Conservation (phyloP, 345 rosid species). For the Cardamine resedifolia region DNA sequence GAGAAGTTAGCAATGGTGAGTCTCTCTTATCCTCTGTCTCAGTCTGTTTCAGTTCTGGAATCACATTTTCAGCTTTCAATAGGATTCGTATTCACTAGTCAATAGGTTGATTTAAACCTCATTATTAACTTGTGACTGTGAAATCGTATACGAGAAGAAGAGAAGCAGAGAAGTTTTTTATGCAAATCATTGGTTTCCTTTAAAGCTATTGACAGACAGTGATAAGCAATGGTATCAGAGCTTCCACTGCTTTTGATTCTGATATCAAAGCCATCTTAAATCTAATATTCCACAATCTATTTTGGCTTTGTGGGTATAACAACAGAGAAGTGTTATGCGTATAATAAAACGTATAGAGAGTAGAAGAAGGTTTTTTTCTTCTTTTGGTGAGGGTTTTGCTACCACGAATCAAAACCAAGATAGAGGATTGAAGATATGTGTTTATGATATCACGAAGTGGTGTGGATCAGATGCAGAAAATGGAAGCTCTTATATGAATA, state of each 20-base stretch:
- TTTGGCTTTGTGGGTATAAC: background rate
- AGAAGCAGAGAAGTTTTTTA: background rate
- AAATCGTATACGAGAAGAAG: background rate
- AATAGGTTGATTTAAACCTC: background rate
- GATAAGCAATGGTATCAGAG: background rate
- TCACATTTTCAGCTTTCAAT: conserved; percentile 5
- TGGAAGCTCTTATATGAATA: background rate
- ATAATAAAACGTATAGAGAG: background rate
- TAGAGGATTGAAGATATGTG: background rate
- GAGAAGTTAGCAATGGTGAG: conserved; percentile 52
- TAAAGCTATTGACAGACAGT: too few relatives aligned
- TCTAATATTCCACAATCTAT: background rate
- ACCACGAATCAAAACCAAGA: background rate
- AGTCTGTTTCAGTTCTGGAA: background rate
- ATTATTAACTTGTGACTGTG: background rate
- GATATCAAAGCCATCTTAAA: background rate
- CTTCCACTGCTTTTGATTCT: background rate
- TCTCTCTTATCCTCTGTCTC: background rate
- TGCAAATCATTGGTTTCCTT: too few relatives aligned
- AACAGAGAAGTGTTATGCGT: background rate
- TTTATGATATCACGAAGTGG: background rate
- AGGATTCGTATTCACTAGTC: background rate
- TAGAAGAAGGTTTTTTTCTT: background rate
- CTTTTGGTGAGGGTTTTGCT: background rate
- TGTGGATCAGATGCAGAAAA: background rate